Evolutionary conservation across 1,284 basidiomycete species (phyloP).

Genomic region (Chondrostereum purpureum): DNA sequence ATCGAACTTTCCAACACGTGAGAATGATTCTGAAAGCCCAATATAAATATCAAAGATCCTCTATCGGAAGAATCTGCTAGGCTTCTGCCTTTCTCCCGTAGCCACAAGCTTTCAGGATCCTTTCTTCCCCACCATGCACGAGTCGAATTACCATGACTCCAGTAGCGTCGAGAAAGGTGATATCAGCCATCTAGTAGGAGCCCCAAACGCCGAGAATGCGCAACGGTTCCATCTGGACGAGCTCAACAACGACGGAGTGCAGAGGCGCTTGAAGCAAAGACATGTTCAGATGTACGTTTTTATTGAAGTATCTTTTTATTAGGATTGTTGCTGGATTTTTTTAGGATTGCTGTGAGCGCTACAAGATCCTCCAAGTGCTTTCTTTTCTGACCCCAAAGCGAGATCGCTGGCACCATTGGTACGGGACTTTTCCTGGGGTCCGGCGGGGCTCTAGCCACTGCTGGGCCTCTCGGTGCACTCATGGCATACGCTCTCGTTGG

Average conservation of each 20-base stretch:
- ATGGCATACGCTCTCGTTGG: constrained; percentile 57
- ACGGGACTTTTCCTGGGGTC: constrained; percentile 81
- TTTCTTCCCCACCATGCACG: too few species aligned
- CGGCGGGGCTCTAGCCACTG: constrained; percentile 48
- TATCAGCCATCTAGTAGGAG: too few species aligned
- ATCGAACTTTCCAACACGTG: too few species aligned
- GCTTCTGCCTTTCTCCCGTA: too few species aligned
- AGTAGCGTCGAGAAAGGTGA: too few species aligned
- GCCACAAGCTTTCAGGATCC: too few species aligned
- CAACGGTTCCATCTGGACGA: constrained; percentile 41
- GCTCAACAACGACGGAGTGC: constrained; percentile 55
- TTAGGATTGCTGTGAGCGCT: constrained; percentile 51
- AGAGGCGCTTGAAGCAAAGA: constrained; percentile 59
- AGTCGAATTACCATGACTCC: too few species aligned
- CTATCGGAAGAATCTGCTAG: too few species aligned
- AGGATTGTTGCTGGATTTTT: constrained; percentile 8
- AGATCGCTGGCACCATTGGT: constrained; percentile 70
- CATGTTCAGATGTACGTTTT: constrained; percentile 65
- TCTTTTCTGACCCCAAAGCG: constrained; percentile 20
- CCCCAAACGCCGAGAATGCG: too few species aligned
- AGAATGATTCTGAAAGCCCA: too few species aligned
- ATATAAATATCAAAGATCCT: too few species aligned
- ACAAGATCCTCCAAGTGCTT: neutral
- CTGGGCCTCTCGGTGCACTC: constrained; percentile 57
- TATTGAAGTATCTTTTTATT: neutral